Evolutionary conservation across 1,139 yeast species (phyloP), one percentile per base, ranked within the genome.

Genomic region (Lodderomyces orthopsilosis): DNA sequence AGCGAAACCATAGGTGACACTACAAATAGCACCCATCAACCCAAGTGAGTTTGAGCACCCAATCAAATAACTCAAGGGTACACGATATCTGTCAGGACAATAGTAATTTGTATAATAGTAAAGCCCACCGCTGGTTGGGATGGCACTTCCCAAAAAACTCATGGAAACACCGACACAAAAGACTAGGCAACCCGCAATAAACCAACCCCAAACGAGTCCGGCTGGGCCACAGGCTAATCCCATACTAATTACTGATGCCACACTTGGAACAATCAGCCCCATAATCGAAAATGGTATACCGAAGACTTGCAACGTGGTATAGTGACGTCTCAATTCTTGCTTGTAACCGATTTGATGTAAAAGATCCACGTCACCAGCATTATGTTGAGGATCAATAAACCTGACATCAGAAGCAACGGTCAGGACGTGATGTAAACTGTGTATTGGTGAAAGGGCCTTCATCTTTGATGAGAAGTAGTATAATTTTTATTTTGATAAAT

Each of bases 41-140:
- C 70, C 70, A 35, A 68, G 44, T 3, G 71, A 50, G 48, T 68
- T 67, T 12, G 70, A 54, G 46, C 66, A 60, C 2, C 70, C 74
- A 51, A 84, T 79, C 41, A 83, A 55, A 46, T 63, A 66, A 56
- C 68, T 59, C 37, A 66, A 53, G 0, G 68, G 68, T 15, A 64
- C 64, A 40, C 68, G 50, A 21, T 55, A 35, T 4, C 46, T 40
- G 34, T 58, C 64, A 1, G 66, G 68, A 33, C 66, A 59, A 51
- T 62, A 68, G 52, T 63, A 66, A 47, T 64, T 66, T 2, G 79
- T 59, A 77, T 81, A 62, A 60, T 79, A 81, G 58, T 81, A 82
- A 53, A 83, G 66, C 7, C 88, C 89, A 45, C 89, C 89, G 17
- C 83, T 73, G 4, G 89, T 82, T 41, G 89, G 89, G 57, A 80